Conservation (phyloP, 805 yeast species). For the Ogataea angusta region DNA sequence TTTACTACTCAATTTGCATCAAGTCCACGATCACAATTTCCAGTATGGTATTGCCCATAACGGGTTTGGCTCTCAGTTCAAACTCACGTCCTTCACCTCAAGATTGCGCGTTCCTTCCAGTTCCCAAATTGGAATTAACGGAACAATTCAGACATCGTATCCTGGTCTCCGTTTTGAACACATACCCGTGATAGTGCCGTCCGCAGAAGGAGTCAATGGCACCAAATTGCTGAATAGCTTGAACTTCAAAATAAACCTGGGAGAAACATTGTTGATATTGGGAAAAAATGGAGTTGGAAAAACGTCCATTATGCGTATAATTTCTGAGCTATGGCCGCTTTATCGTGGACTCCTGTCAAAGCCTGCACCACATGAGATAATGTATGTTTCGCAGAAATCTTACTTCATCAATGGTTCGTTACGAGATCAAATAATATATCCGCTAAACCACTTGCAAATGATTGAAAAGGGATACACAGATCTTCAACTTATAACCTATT, state of each 20-base stretch:
- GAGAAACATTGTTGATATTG: conserved; percentile 70
- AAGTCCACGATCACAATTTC: conserved; percentile 66
- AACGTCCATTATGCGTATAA: conserved; percentile 75
- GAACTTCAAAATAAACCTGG: conserved; percentile 56
- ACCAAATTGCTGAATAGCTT: conserved; percentile 59
- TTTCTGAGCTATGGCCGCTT: conserved; percentile 91
- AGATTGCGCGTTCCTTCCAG: conserved; percentile 20
- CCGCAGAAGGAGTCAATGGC: conserved; percentile 54
- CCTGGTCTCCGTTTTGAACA: conserved; percentile 80
- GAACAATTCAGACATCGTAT: conserved; percentile 76
- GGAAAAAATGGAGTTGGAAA: conserved; percentile 93
- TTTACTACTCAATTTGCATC: conserved; percentile 71
- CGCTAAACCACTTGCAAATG: conserved; percentile 75
- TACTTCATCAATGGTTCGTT: conserved; percentile 79
- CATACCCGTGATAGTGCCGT: conserved; percentile 78
- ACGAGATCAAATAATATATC: conserved; percentile 89
- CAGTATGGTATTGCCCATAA: conserved; percentile 39
- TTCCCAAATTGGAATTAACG: conserved; percentile 50
- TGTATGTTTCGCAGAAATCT: conserved; percentile 82
- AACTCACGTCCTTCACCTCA: conserved; percentile 32
- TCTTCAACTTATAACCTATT: conserved; percentile 59
- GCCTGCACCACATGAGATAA: conserved; percentile 65
- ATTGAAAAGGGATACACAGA: conserved; percentile 68
- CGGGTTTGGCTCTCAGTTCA: conserved; percentile 33
- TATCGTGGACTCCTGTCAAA: conserved; percentile 79